These are phyloP conservation scores for Russula earlei DNA, from an alignment of 768 basidiomycete genomes.

Conservation along the genomic window DNA sequence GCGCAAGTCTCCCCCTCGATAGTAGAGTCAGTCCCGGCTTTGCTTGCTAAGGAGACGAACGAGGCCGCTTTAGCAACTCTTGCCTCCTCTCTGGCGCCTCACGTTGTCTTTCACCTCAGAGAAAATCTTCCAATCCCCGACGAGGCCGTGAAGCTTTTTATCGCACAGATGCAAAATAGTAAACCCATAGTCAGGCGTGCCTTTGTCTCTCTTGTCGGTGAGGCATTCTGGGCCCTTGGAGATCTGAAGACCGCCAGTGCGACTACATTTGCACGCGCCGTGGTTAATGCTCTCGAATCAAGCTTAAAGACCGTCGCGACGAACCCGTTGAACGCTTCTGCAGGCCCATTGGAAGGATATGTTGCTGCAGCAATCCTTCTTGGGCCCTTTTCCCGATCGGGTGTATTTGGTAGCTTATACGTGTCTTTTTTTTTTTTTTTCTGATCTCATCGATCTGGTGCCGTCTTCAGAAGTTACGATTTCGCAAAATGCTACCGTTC, in stretches of 20 bases:
- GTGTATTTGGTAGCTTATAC: slow-evolving; percentile 42
- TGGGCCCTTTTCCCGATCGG: slow-evolving; percentile 44
- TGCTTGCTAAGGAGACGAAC: slow-evolving; percentile 68
- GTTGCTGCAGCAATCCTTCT: slow-evolving; percentile 61
- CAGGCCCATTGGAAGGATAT: slow-evolving; percentile 79
- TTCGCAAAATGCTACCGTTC: slow-evolving; percentile 39
- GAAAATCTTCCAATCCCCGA: slow-evolving; percentile 33
- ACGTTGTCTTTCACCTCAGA: slow-evolving; percentile 48
- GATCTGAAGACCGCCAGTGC: slow-evolving; percentile 35
- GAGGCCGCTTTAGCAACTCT: slow-evolving; percentile 54
- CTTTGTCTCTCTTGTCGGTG: slow-evolving; percentile 55
- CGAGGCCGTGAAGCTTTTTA: slow-evolving; percentile 40
- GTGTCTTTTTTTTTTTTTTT: slow-evolving; percentile 12
- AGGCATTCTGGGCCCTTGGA: slow-evolving; percentile 42
- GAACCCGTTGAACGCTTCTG: slow-evolving; percentile 49
- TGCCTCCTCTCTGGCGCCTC: slow-evolving; percentile 43
- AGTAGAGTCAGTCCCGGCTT: slow-evolving; percentile 33
- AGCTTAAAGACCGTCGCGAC: slow-evolving; percentile 55
- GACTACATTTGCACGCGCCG: slow-evolving; percentile 40
- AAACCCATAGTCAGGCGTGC: slow-evolving; percentile 58
- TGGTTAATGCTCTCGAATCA: slow-evolving; percentile 57
- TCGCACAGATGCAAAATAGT: slow-evolving; percentile 59
- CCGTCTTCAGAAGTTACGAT: slow-evolving; percentile 37
- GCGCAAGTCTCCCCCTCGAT: slow-evolving; percentile 38
- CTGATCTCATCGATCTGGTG: slow-evolving; percentile 11